Evolutionary conservation across 108 stramenopile genomes (phyloP), one percentile per base, ranked within the genome.

Genomic region (Schizochytrium sp.): DNA sequence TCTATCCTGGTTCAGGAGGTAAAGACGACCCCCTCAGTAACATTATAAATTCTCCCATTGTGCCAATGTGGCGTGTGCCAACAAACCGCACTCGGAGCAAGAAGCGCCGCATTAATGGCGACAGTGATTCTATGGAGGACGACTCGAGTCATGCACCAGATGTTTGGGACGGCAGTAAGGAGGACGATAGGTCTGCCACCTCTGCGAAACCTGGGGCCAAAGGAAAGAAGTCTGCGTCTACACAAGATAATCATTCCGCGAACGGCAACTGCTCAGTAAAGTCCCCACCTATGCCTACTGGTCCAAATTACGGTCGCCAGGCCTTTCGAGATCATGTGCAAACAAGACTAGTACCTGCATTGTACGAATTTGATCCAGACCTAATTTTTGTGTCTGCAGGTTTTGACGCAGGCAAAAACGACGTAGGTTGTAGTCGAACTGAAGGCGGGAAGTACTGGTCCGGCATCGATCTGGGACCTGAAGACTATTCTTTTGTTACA

Each of bases 401-500:
- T n/a, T 99, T 99, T 89, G 99, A 99, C 91, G 98, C 97, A 1
- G 98, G 97, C 89, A 95, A 95, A 58, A 94, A 93, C 69, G 97
- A 98, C 89, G 93, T 99, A 88, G 99, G 98, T 91, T 98, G 97
- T 2, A 98, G 97, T 90, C 94, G 94, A 58, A 94, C 92, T 61
- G 97, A 98, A 88, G 92, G 92, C 45, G 96, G 97, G 96, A 97
- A 96, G 90, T 96, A 96, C 92, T 96, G 96, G 56, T 98, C 97
- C 89, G 96, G 97, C 13, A 50, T 88, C 89, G 98, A 96, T 50
- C 97, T 99, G 96, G 95, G 96, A 2, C 97, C 98, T 90, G 98
- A 99, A 61, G 98, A 99, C 89, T 99, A 98, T 89, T 96, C 97
- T 90, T 99, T 97, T 97, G 89, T 98, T 42, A 99, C 98, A 38